A percentile compares a stretch with the other conserved stretches of the same genome.
Evolutionary conservation across 2,329 filamentous ascomycete genomes (phyloP).

Genomic region (Aspergillus novofumigatus): DNA sequence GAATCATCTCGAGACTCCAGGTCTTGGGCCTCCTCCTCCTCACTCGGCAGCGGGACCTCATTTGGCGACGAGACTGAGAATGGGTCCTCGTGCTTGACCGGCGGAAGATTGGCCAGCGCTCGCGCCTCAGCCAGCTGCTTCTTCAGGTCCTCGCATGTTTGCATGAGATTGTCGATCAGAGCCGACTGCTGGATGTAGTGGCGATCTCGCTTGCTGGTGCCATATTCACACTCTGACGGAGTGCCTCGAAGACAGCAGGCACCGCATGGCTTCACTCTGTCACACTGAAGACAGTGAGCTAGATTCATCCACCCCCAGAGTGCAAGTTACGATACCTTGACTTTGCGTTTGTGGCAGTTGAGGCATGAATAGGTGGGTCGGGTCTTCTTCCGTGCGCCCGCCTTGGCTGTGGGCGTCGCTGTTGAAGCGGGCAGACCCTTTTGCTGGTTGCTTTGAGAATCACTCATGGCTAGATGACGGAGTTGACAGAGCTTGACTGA

Average conservation of each 20-base stretch:
- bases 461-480: slow-evolving; percentile 1
- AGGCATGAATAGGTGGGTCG: slow-evolving; percentile 29
- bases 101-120: slow-evolving; percentile 11
- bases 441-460: not conserved
- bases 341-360: slow-evolving; percentile 29
- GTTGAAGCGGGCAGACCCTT: not conserved
- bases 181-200: slow-evolving; percentile 26
- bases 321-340: slow-evolving; percentile 21
- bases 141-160: slow-evolving; percentile 18
- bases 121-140: slow-evolving; percentile 17
- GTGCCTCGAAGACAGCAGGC: slow-evolving; percentile 28
- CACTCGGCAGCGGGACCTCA: too few species aligned
- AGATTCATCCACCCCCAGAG: too few species aligned
- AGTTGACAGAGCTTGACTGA: not conserved
- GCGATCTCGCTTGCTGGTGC: slow-evolving; percentile 26
- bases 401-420: slow-evolving; percentile 2
- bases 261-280: slow-evolving; percentile 28
- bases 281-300: slow-evolving; percentile 17
- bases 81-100: slow-evolving; percentile 12
- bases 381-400: slow-evolving; percentile 19
- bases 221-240: slow-evolving; percentile 30
- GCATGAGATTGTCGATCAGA: slow-evolving; percentile 24
- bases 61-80: not conserved
- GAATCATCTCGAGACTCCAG: not conserved
- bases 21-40: not conserved